Base-by-base conservation (phyloP, 768 basidiomycete genomes). In the Cystobasidium onofrii region DNA sequence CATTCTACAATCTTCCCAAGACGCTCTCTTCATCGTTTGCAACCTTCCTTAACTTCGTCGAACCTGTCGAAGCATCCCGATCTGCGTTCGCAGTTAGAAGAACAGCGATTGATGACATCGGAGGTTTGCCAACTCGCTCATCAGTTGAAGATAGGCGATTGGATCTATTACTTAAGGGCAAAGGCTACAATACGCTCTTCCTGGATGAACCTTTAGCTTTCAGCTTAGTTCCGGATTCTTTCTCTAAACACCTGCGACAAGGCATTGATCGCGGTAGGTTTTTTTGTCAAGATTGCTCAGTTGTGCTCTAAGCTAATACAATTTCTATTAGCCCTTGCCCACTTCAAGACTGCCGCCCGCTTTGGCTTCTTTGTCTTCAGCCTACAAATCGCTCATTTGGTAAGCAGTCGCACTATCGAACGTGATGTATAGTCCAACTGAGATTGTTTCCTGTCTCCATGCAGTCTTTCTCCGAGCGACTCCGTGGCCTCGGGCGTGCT, bases 1-100 rank as follows among this genome's bases (percentile, higher is more conserved):
- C 77, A 0, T 78, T 76, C 66, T 78, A 78, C 76, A 79, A 79
- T 74, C 46, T 79, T 3, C 78, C 78, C 13, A 76, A 77, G 57
- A 65, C 44, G 6, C 73, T 76, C 36, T 55, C 36, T 12, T 73
- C 75, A 36, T 61, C 74, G 7, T 74, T 74, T 27, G 64, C 73
- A 18, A 79, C 78, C 12, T 74, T 79, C 66, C 71, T 77, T 43
- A 74, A 70, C 25, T 73, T 71, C 13, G 60, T 74, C 55, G 77
- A 79, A 57, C 74, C 76, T 23, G 70, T 62, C 0, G 55, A 71
- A 57, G 78, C 76, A 63, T 74, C 74, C 27, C 76, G 78, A 20
- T 77, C 77, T 1, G 78, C 77, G 23, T 79, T 79, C 74, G 72
- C 77, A 67, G 62, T 78, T 13, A 76, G 78, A 41, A 76, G 78